Conservation (phyloP, 345 rosid species). For the Citrus australasica region DNA sequence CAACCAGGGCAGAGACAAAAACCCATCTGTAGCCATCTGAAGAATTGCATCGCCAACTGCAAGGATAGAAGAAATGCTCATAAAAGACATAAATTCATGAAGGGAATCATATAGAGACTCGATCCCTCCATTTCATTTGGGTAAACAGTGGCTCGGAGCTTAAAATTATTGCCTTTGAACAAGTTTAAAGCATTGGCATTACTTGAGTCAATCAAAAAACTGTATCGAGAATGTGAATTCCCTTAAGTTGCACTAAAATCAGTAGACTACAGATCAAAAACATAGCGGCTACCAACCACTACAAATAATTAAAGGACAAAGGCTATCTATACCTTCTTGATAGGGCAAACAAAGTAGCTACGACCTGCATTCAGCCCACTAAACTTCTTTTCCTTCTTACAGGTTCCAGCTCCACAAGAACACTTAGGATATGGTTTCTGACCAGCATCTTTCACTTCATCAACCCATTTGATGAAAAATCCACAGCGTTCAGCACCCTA, state of each 20-base stretch:
- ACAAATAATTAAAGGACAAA: neutral
- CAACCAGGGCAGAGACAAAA: neutral
- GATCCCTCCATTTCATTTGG: neutral
- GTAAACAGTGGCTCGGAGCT: neutral
- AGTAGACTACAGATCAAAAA: neutral
- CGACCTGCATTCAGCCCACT: constrained; percentile 8
- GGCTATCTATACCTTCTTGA: constrained; percentile 16
- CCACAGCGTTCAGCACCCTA: neutral
- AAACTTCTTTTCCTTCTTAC: neutral
- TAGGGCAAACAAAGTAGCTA: constrained; percentile 24
- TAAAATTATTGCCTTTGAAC: neutral
- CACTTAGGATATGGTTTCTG: constrained; percentile 7
- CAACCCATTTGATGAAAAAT: constrained; percentile 17
- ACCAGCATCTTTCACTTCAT: neutral
- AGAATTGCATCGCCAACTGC: neutral
- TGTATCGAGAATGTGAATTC: neutral
- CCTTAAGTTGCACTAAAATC: neutral
- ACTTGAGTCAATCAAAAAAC: neutral
- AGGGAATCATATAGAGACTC: neutral
- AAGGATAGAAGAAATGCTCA: neutral
- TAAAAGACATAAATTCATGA: neutral
- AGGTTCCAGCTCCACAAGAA: constrained; percentile 21
- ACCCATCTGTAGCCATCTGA: neutral
- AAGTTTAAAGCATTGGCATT: neutral
- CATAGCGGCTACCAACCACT: neutral